phyloP scores from a whole-genome alignment of 495 filamentous ascomycete genomes.

The Bombardia bombarda region DNA sequence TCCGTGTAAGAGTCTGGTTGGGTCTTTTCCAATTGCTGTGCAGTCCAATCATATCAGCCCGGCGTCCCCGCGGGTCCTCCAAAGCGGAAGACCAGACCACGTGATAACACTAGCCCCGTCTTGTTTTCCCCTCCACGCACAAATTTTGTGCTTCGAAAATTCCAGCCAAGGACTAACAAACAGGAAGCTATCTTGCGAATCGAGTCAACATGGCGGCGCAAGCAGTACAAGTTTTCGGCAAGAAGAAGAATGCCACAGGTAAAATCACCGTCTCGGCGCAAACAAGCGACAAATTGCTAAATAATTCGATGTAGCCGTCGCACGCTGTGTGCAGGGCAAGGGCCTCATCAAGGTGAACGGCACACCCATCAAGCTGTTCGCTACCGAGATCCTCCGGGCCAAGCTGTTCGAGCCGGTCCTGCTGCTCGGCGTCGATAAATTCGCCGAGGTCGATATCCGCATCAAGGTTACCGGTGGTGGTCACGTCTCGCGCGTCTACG shows the following conservation, averaged over 20 bases:
- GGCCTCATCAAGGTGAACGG: slow-evolving; percentile 99
- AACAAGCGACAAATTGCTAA: slow-evolving; percentile 5
- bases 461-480: slow-evolving; percentile 94
- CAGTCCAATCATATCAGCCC: neutral
- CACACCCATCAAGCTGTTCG: slow-evolving; percentile 83
- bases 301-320: slow-evolving; percentile 21
- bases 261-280: slow-evolving; percentile 8
- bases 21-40: too few relatives aligned
- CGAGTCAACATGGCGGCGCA: slow-evolving; percentile 27
- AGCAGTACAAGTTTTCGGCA: slow-evolving; percentile 32
- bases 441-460: slow-evolving; percentile 80
- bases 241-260: slow-evolving; percentile 37
- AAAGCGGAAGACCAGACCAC: slow-evolving; percentile 17
- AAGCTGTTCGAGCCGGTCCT: slow-evolving; percentile 97
- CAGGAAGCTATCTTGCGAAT: slow-evolving; percentile 26
- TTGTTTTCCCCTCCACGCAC: slow-evolving; percentile 29
- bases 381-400: slow-evolving; percentile 95
- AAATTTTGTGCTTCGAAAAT: slow-evolving; percentile 25
- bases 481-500: slow-evolving; percentile 96
- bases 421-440: slow-evolving; percentile 93
- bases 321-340: slow-evolving; percentile 27
- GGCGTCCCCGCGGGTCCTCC: neutral
- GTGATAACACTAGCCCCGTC: slow-evolving; percentile 28
- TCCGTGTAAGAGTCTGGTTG: too few relatives aligned
- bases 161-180: slow-evolving; percentile 23